Conservation (phyloP, 1,139 yeast genomes). For the Suzukiozyma palmioleophila region DNA sequence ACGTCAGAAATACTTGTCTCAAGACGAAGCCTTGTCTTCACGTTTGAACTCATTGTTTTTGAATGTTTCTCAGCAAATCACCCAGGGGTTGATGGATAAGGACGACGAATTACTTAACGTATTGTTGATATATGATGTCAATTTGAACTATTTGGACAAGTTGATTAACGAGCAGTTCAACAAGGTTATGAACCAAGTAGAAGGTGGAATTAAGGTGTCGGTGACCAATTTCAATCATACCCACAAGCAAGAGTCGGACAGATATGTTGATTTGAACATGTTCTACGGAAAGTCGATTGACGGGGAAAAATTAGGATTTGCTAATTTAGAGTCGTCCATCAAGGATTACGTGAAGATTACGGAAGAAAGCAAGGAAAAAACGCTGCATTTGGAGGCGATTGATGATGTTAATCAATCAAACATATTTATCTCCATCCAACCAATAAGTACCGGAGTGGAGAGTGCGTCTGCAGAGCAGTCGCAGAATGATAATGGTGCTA, state of each 20-base stretch:
- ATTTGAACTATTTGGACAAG: conserved; percentile 61
- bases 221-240: conserved; percentile 49
- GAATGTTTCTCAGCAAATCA: conserved; percentile 39
- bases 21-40: conserved; percentile 29
- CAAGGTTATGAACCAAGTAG: conserved; percentile 86
- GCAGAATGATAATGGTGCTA: conserved; percentile 23
- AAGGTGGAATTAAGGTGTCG: conserved; percentile 71
- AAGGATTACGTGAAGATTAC: conserved; percentile 33
- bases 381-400: conserved; percentile 16
- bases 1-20: conserved; percentile 33
- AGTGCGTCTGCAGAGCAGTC: conserved; percentile 9
- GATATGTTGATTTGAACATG: conserved; percentile 50
- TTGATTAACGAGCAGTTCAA: conserved; percentile 68
- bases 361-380: conserved; percentile 17
- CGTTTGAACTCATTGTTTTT: conserved; percentile 33
- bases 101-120: conserved; percentile 53
- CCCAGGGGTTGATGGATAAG: conserved; percentile 66
- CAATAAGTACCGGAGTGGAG: conserved; percentile 38
- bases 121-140: conserved; percentile 74
- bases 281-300: conserved; percentile 72
- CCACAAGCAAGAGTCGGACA: conserved; percentile 13
- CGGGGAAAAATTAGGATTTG: conserved; percentile 69
- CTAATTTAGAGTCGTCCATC: conserved; percentile 71
- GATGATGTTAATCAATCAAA: conserved; percentile 47
- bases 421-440: conserved; percentile 77